Evolutionary conservation across 2,329 filamentous ascomycete genomes (phyloP).

Genomic region (Penicillium concentricum): DNA sequence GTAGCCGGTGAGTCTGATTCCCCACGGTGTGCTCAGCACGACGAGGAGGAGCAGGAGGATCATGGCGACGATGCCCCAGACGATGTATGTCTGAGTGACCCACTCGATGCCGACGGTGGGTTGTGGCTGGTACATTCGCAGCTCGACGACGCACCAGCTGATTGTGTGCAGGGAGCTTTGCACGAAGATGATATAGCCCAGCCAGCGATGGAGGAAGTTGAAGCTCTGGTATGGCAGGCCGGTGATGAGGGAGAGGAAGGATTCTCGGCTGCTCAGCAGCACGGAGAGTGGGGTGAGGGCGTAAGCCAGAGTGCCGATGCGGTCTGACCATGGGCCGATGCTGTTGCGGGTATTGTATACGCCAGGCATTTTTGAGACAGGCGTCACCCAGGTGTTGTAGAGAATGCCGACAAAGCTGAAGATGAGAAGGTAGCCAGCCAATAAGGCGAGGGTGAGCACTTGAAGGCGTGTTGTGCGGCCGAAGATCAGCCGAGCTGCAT

Average conservation of each 20-base stretch:
- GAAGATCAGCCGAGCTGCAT: constrained; percentile 59
- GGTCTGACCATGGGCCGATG: constrained; percentile 67
- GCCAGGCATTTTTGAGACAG: constrained; percentile 56
- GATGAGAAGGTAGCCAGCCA: constrained; percentile 63
- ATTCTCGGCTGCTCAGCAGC: constrained; percentile 67
- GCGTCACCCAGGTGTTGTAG: constrained; percentile 69
- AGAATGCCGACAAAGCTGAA: constrained; percentile 69
- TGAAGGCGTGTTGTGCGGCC: constrained; percentile 68
- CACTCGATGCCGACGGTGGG: constrained; percentile 58
- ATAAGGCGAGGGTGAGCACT: constrained; percentile 58
- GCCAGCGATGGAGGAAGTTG: constrained; percentile 75
- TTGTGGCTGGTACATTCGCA: constrained; percentile 68
- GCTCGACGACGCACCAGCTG: constrained; percentile 67
- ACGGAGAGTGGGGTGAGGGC: constrained; percentile 71
- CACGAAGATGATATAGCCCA: constrained; percentile 69
- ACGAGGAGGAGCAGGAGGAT: constrained; percentile 62
- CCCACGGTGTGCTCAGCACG: constrained; percentile 58
- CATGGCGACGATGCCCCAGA: constrained; percentile 72
- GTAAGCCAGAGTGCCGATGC: constrained; percentile 69
- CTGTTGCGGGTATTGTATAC: constrained; percentile 64
- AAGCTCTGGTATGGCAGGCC: constrained; percentile 75
- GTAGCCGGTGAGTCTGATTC: constrained; percentile 67
- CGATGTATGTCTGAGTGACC: constrained; percentile 65
- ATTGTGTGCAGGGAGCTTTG: constrained; percentile 70
- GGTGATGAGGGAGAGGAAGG: constrained; percentile 66